Conservation (phyloP, 331 rosid genomes). For the Prunus yedoensis region DNA sequence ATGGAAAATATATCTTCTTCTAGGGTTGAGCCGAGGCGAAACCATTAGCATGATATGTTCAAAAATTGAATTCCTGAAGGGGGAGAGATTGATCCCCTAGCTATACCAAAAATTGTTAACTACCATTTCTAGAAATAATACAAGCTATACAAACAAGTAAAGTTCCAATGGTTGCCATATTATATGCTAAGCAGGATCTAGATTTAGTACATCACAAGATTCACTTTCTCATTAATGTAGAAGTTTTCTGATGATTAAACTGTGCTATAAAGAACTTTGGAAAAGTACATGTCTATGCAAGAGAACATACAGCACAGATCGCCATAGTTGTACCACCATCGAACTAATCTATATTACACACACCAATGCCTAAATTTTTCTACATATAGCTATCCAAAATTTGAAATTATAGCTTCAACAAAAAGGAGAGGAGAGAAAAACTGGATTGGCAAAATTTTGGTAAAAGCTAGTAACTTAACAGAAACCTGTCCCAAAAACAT, state of each 20-base stretch:
- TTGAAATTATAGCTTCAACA: background rate
- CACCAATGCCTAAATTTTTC: background rate
- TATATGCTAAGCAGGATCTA: background rate
- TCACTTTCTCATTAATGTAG: background rate
- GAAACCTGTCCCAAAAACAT: background rate
- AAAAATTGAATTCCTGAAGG: background rate
- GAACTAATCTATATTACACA: background rate
- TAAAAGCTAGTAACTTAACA: background rate
- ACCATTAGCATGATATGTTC: background rate
- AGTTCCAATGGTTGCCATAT: background rate
- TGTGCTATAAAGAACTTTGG: background rate
- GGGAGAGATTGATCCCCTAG: no score
- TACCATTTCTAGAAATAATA: background rate
- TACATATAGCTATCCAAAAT: background rate
- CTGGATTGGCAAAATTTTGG: background rate
- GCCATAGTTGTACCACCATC: background rate
- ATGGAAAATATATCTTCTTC: background rate
- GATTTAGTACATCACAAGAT: background rate
- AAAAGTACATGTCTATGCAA: background rate
- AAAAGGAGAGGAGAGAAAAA: no score
- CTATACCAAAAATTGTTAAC: background rate
- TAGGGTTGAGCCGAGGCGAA: background rate
- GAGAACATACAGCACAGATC: background rate
- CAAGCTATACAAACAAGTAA: background rate
- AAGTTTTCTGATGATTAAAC: slow-evolving; percentile 1